Evolutionary conservation across 2,329 filamentous ascomycete genomes (phyloP).

Genomic region (Penicillium sp.): DNA sequence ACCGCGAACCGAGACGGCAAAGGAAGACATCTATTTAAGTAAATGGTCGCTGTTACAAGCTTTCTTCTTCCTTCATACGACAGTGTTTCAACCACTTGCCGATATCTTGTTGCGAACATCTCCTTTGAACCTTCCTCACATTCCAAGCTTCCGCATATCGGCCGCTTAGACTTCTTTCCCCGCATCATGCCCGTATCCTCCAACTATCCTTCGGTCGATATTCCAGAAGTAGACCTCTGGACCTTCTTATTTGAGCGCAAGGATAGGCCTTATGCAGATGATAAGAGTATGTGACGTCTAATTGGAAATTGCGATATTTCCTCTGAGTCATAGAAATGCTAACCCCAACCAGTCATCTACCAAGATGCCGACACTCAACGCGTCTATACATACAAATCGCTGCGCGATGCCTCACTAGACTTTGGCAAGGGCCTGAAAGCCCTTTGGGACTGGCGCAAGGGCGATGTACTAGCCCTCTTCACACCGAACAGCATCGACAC

Average conservation of each 20-base stretch:
- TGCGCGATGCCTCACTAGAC: slow-evolving; percentile 64
- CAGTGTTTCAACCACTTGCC: not conserved
- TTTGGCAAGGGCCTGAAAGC: slow-evolving; percentile 79
- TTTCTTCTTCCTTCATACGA: not conserved
- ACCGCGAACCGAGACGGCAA: slow-evolving; percentile 19
- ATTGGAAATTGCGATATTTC: not conserved
- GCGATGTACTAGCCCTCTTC: slow-evolving; percentile 79
- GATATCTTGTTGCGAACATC: not conserved
- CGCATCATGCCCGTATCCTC: slow-evolving; percentile 69
- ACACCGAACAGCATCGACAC: slow-evolving; percentile 86
- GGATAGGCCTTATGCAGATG: slow-evolving; percentile 64
- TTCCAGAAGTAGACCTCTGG: slow-evolving; percentile 78
- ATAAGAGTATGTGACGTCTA: slow-evolving; percentile 60
- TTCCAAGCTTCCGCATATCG: slow-evolving; percentile 13
- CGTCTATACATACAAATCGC: slow-evolving; percentile 68
- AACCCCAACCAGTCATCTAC: slow-evolving; percentile 65
- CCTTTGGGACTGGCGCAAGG: slow-evolving; percentile 73
- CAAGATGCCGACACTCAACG: slow-evolving; percentile 69
- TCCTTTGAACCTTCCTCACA: not conserved
- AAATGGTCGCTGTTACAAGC: not conserved
- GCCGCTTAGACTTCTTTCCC: slow-evolving; percentile 16
- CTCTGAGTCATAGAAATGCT: not conserved
- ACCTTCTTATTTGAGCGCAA: slow-evolving; percentile 71
- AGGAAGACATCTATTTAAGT: slow-evolving; percentile 10
- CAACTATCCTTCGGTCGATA: slow-evolving; percentile 61